Evolutionary conservation across 2,329 filamentous ascomycete genomes (phyloP).

Genomic region (Colletotrichum somersetense): DNA sequence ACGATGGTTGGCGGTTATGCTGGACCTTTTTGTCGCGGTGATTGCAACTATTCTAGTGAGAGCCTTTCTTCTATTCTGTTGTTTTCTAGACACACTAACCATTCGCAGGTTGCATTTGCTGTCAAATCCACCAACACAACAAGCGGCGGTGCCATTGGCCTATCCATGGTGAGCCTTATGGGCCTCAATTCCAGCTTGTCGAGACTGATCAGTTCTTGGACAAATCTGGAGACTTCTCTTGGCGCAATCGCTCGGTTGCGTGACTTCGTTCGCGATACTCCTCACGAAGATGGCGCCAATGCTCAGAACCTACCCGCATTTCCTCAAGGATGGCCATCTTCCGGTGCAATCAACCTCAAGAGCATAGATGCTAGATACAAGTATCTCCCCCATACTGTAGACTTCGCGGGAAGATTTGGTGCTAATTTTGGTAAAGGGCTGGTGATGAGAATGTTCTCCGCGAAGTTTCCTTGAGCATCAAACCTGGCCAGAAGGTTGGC

Average conservation of each 20-base stretch:
- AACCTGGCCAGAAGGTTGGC: slow-evolving; percentile 50
- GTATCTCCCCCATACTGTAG: slow-evolving; percentile 22
- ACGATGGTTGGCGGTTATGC: slow-evolving; percentile 66
- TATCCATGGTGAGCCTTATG: slow-evolving; percentile 49
- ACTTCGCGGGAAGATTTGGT: not conserved
- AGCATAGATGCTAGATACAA: slow-evolving; percentile 50
- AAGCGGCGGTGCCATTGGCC: slow-evolving; percentile 41
- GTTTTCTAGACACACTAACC: not conserved
- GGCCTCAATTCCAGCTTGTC: slow-evolving; percentile 50
- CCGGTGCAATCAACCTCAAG: slow-evolving; percentile 50
- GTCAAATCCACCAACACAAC: slow-evolving; percentile 45
- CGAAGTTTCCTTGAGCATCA: slow-evolving; percentile 46
- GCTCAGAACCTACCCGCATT: slow-evolving; percentile 39
- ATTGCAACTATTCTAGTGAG: slow-evolving; percentile 60
- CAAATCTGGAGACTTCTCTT: slow-evolving; percentile 47
- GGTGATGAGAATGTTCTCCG: slow-evolving; percentile 43
- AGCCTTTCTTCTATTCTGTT: not conserved
- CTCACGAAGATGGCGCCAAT: slow-evolving; percentile 45
- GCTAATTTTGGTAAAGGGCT: not conserved
- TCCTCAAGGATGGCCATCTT: slow-evolving; percentile 50
- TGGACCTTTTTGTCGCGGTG: slow-evolving; percentile 62
- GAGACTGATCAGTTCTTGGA: slow-evolving; percentile 51
- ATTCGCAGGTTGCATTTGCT: slow-evolving; percentile 50
- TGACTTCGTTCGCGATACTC: slow-evolving; percentile 47
- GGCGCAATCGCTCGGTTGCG: slow-evolving; percentile 47